These are phyloP conservation scores for Linnemannia elongata DNA, from an alignment of 192 early-diverging fungal genomes.

Conservation along the genomic window DNA sequence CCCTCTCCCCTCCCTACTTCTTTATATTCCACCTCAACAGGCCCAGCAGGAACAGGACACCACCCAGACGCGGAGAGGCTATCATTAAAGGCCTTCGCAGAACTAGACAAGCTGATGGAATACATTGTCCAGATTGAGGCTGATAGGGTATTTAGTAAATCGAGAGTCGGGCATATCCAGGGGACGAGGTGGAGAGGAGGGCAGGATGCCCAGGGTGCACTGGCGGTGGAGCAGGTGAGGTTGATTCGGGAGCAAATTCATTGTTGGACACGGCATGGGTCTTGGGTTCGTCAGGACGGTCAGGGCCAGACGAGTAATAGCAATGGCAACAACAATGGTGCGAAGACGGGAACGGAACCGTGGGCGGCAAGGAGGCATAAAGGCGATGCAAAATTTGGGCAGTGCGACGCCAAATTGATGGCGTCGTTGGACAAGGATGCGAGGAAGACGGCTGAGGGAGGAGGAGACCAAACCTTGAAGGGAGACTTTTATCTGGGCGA, in stretches of 20 bases:
- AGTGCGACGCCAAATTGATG: conserved; percentile 33
- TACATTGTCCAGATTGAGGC: conserved; percentile 16
- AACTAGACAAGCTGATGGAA: conserved; percentile 21
- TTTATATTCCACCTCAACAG: background rate
- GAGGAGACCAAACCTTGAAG: background rate
- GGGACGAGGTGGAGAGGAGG: conserved; percentile 11
- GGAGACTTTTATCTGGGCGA: conserved; percentile 20
- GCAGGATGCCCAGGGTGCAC: background rate
- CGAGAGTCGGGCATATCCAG: conserved; percentile 3
- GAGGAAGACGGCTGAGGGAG: background rate
- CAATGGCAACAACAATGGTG: background rate
- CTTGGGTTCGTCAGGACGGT: conserved; percentile 34
- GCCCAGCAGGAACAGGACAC: background rate
- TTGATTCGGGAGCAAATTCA: conserved; percentile 42
- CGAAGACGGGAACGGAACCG: background rate
- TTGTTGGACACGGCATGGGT: conserved; percentile 41
- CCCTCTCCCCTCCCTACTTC: background rate
- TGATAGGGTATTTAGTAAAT: conserved; percentile 11
- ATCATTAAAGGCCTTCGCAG: background rate
- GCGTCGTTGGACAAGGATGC: conserved; percentile 6
- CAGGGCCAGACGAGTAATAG: background rate
- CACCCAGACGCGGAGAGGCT: background rate
- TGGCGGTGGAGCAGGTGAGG: background rate
- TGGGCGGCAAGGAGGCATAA: conserved; percentile 17
- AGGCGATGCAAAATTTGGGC: conserved; percentile 8